phyloP scores from a whole-genome alignment of 2,329 filamentous ascomycete species.

The Alternaria viburni region DNA sequence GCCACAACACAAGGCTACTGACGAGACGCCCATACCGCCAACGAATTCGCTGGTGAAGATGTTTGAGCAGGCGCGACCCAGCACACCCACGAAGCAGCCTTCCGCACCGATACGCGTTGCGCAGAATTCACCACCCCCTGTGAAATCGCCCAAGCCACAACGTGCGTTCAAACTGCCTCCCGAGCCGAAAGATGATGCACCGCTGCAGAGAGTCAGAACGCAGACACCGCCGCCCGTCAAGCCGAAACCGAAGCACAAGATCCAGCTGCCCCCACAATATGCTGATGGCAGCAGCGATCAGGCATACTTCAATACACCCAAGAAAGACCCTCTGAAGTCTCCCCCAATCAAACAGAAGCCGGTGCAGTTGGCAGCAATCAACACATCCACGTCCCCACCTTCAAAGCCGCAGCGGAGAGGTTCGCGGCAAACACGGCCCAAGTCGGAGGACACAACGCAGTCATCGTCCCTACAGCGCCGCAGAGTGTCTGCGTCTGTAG shows the following conservation, averaged over 20 bases:
- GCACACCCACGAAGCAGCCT: constrained; percentile 20
- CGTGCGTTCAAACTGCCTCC: constrained; percentile 38
- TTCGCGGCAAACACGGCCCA: constrained; percentile 25
- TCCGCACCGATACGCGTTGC: constrained; percentile 25
- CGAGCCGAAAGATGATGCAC: constrained; percentile 28
- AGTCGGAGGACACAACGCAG: constrained; percentile 31
- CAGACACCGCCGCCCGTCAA: constrained; percentile 35
- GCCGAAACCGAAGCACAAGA: constrained; percentile 39
- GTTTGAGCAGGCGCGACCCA: constrained; percentile 64
- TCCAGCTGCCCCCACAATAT: constrained; percentile 21
- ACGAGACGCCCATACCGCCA: constrained; percentile 66
- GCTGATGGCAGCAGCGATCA: constrained; percentile 20
- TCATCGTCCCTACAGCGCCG: constrained; percentile 25
- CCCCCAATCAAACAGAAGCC: constrained; percentile 37
- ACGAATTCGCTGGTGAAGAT: constrained; percentile 70
- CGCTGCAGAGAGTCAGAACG: constrained; percentile 26
- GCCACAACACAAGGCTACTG: constrained; percentile 47
- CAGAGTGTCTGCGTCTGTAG: constrained; percentile 34
- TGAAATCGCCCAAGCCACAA: constrained; percentile 53
- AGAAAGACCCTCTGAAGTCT: constrained; percentile 32
- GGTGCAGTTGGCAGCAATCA: constrained; percentile 26
- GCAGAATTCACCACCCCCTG: constrained; percentile 37
- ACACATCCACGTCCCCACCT: constrained; percentile 20
- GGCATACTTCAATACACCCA: constrained; percentile 23
- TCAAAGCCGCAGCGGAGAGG: constrained; percentile 29